Base-by-base conservation (phyloP, 805 yeast genomes). In the Zygosaccharomyces rouxii region DNA sequence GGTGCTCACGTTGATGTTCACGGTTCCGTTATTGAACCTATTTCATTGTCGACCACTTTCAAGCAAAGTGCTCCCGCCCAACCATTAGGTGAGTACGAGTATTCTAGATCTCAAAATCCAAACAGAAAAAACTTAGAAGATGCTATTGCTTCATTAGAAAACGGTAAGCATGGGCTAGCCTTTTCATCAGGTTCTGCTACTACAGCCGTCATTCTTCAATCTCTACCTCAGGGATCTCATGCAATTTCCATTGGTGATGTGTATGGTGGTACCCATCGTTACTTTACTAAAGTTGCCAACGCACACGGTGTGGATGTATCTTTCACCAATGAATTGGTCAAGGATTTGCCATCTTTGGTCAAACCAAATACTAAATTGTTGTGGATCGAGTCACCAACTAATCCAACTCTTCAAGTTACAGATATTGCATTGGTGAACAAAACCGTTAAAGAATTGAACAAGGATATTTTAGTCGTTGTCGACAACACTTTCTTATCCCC, bases 401-500 rank as follows among this genome's bases (percentile, higher is more conserved):
- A 87, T 76, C 96, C 96, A 56, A 88, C 95, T 37, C 75, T 87
- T 62, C 73, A 84, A 47, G 77, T 88, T 55, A 87, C 94, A 42
- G 90, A 86, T 68, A 87, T 87, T 54, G 64, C 75, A 48, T 74
- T 72, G 50, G 88, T 87, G 22, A 76, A 83, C 45, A 59, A 69
- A 37, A 72, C 81, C 50, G 78, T 86, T 56, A 71, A 73, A 58
- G 64, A 75, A 46, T 71, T 78, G 49, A 74, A 78, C 61, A 75
- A 74, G 53, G 77, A 73, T 51, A 75, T 84, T 54, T 64, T 74
- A 42, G 75, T 87, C 52, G 94, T 82, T 42, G 95, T 87, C 52
- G 96, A 87, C 75, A 87, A 87, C 79, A 87, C 96, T 37, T 88
- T 87, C 77, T 72, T 86, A 64, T 84, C 94, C 14, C 95, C 95